phyloP scores from a whole-genome alignment of 2,329 filamentous ascomycete species.

The Nigrospora oryzae region DNA sequence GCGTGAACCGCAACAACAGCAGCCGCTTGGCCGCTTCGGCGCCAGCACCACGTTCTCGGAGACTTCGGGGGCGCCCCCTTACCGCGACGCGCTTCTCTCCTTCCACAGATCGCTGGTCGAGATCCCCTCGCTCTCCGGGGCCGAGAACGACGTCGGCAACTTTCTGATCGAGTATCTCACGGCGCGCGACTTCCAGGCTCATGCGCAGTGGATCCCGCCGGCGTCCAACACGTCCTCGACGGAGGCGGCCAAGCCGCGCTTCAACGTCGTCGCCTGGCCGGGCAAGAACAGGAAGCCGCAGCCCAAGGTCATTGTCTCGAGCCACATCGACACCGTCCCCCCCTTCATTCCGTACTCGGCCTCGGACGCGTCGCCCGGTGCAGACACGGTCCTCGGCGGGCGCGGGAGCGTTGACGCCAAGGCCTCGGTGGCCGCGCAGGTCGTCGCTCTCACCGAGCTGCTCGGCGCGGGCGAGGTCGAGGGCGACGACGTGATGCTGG shows the following conservation, averaged over 20 bases:
- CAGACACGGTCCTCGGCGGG: slow-evolving; percentile 52
- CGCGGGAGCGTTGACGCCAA: slow-evolving; percentile 70
- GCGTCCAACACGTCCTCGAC: slow-evolving; percentile 1
- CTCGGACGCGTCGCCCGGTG: slow-evolving; percentile 32
- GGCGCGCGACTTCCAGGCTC: slow-evolving; percentile 30
- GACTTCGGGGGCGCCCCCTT: slow-evolving; percentile 9
- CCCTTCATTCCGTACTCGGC: slow-evolving; percentile 64
- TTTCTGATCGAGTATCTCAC: slow-evolving; percentile 62
- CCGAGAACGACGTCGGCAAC: slow-evolving; percentile 59
- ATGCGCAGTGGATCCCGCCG: slow-evolving; percentile 32
- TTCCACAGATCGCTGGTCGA: slow-evolving; percentile 71
- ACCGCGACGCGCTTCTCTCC: slow-evolving; percentile 49
- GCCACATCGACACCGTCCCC: slow-evolving; percentile 75
- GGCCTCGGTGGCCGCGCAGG: slow-evolving; percentile 62
- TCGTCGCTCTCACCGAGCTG: slow-evolving; percentile 56
- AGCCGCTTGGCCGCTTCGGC: slow-evolving; percentile 2
- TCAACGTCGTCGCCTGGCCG: slow-evolving; percentile 69
- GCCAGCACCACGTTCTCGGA: slow-evolving; percentile 6
- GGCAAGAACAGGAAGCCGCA: slow-evolving; percentile 35
- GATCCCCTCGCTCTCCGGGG: slow-evolving; percentile 61
- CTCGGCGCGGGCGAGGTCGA: slow-evolving; percentile 28
- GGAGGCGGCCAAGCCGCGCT: slow-evolving; percentile 32
- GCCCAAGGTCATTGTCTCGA: slow-evolving; percentile 59
- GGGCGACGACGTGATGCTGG: slow-evolving; percentile 45
- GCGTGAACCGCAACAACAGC: slow-evolving; percentile 8